Base-by-base conservation (phyloP, 1,284 basidiomycete species). In the Rhodofomes roseus region DNA sequence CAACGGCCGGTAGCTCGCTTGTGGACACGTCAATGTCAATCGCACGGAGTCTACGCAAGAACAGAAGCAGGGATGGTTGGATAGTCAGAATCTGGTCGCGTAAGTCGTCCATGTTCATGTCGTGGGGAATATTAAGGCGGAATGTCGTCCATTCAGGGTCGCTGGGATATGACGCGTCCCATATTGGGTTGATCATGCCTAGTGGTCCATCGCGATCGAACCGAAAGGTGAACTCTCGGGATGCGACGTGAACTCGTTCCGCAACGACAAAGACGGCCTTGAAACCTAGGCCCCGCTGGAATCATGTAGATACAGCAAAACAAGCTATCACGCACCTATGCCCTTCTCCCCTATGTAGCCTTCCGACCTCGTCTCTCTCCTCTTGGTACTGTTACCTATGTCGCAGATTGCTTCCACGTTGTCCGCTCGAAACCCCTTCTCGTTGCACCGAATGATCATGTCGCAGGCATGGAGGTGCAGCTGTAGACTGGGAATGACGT, bases 201-300 rank as follows among this genome's bases (percentile, higher is more conserved):
- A 52, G 50, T n/a, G n/a, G 50, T 8, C 50, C 50, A 11, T 52
- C 34, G 18, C 50, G 50, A n/a, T 52, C 50, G 27, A 52, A 52
- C n/a, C 50, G 50, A n/a, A 52, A 52, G 3, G 50, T 36, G 34
- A 34, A 52, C 18, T 52, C 50, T 2, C 50, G 29, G n/a, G 50
- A 52, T 9, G 50, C 50, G 20, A 52, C 50, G 31, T 52, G 50
- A 4, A 52, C 50, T 22, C 50, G 29, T 37, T 37, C 31, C 20
- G 50, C 50, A 12, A 52, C 50, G 31, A 34, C 50, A n/a, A 52
- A 52, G 34, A 52, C 50, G 23, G 50, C 50, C 50, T 52, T 52
- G 50, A 52, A 52, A 4, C 50, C 50, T 48, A 31, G 29, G 11
- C 9, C 14, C 16, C 16, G 23, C 46, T 27, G 14, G 7, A 27